phyloP scores from a whole-genome alignment of 139 green algal genomes.

The Chlorella sorokiniana region DNA sequence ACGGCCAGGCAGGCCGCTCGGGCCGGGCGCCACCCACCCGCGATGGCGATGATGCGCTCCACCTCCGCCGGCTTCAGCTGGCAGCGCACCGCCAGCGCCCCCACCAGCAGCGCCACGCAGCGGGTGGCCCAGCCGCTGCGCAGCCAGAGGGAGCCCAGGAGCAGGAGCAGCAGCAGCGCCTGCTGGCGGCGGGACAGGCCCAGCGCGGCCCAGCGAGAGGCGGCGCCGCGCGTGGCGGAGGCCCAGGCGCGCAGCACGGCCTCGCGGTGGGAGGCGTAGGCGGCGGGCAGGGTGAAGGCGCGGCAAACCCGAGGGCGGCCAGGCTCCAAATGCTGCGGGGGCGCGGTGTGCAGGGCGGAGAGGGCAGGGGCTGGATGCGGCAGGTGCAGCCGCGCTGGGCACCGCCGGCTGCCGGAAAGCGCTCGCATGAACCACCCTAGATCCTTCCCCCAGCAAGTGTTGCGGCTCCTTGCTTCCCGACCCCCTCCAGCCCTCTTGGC shows the following conservation, averaged over 20 bases:
- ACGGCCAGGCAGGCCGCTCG: too few species aligned
- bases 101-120: conserved; percentile 38
- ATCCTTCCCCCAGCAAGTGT: too few species aligned
- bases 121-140: conserved; percentile 39
- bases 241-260: neutral
- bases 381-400: neutral
- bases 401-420: too few species aligned
- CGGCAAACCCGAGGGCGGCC: conserved; percentile 27
- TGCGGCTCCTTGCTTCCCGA: too few species aligned
- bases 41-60: conserved; percentile 27
- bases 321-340: conserved; percentile 38
- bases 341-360: neutral
- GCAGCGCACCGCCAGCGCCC: conserved; percentile 44
- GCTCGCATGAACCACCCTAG: too few species aligned
- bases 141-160: conserved; percentile 36
- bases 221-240: neutral
- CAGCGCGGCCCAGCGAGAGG: conserved; percentile 32
- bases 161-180: conserved; percentile 15
- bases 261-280: conserved; percentile 8
- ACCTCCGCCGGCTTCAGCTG: conserved; percentile 49
- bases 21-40: conserved; percentile 1
- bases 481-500: too few species aligned
- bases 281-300: conserved; percentile 36
- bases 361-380: too few species aligned
- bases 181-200: conserved; percentile 41